Evolutionary conservation across 306 rosid genomes (phyloP), one percentile per base, ranked within the genome.

Genomic region (Pachyrhizus erosus): DNA sequence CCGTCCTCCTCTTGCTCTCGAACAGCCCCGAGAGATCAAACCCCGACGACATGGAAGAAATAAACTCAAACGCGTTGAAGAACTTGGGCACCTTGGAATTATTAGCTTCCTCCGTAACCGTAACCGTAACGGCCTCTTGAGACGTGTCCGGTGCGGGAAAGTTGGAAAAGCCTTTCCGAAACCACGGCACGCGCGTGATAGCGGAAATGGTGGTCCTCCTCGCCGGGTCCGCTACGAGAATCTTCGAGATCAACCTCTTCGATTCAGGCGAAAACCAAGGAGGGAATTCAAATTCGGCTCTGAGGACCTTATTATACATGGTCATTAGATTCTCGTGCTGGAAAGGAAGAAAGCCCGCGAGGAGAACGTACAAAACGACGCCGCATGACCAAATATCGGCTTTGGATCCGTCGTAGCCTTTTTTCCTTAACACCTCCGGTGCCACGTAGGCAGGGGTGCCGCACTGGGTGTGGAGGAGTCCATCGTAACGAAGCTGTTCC

Each of bases 401-500:
- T 62, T 76, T 89, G 0, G 96, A 71, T 0, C 98, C 98, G 31
- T 93, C 92, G 73, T 93, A 93, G 0, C 97, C 97, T 48, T 84
- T 93, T 74, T 85, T 87, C 45, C 88, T 78, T 21, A 93, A 62
- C 0, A 93, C 92, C 33, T 91, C 96, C 8, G 96, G 97, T 4
- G 97, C 94, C 75, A 93, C 91, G 77, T 93, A 91, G 5, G 97
- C 94, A 13, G 98, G 97, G 37, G 98, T 93, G 3, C 98, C 98
- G n/a, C 98, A 93, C 93, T 82, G 92, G 6, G 97, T 93, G 85
- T 93, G 98, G 24, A 93, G 81, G 48, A 91, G 88, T 0, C 97
- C 98, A 45, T 93, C 98, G 72, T 78, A 79, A 0, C 91, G 92
- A 21, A 77, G 86, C 74, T 93, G 97, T 21, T 90, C 97, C 17